Conservation (phyloP, 495 filamentous ascomycete species). For the Daldinia caldariorum region DNA sequence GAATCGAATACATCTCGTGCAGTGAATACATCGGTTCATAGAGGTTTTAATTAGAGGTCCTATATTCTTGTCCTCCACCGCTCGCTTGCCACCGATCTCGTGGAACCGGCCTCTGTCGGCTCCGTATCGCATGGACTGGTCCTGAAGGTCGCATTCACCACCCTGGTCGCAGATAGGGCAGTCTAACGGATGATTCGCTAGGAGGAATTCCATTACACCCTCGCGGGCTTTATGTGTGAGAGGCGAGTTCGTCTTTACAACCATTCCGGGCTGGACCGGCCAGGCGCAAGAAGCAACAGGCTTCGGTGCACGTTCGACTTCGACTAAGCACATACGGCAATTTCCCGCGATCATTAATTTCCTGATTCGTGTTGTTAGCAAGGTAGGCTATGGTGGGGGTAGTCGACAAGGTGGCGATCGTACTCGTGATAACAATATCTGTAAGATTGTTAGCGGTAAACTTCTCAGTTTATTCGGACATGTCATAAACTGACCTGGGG, state of each 20-base stretch:
- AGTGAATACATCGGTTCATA: conserved; percentile 99
- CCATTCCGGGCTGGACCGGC: conserved; percentile 98
- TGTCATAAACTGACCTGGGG: conserved; percentile 68
- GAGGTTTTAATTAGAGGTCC: conserved; percentile 98
- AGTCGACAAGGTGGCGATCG: conserved; percentile 39
- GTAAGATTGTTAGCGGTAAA: conserved; percentile 51
- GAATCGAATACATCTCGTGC: conserved; percentile 96
- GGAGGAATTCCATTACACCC: conserved; percentile 98
- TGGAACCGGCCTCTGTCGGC: conserved; percentile 96
- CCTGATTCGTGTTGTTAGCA: conserved; percentile 59
- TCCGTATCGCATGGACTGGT: conserved; percentile 99
- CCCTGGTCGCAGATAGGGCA: conserved; percentile 99
- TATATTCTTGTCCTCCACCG: conserved; percentile 99
- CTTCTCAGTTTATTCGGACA: background rate
- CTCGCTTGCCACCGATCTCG: conserved; percentile 92
- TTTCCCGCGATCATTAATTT: conserved; percentile 99
- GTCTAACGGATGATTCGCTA: conserved; percentile 97
- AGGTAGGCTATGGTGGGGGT: conserved; percentile 31
- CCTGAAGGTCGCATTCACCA: conserved; percentile 97
- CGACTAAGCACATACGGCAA: conserved; percentile 98
- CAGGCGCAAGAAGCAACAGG: conserved; percentile 98
- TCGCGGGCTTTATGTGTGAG: conserved; percentile 96
- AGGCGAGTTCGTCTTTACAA: conserved; percentile 96
- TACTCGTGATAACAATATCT: conserved; percentile 99
- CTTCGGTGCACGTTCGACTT: conserved; percentile 95